Conservation (phyloP, 2,329 filamentous ascomycete genomes). For the Colletotrichum sp. region DNA sequence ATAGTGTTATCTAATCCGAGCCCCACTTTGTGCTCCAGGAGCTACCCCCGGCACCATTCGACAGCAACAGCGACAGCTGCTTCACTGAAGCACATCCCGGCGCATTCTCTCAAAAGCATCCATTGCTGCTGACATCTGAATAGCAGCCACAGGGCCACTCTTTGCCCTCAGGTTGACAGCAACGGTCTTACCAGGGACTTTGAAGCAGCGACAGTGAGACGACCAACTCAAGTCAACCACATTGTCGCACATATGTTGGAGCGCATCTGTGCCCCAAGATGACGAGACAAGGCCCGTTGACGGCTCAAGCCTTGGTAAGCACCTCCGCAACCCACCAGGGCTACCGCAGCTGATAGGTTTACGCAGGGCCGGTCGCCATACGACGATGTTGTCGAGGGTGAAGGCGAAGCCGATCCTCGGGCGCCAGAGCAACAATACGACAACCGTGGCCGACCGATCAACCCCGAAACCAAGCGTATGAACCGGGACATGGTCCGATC, state of each 20-base stretch:
- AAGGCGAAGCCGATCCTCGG: conserved; percentile 46
- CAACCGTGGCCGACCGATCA: conserved; percentile 59
- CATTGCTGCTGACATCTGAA: neutral
- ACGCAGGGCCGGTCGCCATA: conserved; percentile 64
- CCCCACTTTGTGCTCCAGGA: neutral
- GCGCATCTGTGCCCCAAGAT: neutral
- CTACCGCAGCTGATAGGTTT: neutral
- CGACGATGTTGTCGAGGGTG: conserved; percentile 59
- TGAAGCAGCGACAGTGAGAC: neutral
- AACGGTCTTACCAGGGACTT: neutral
- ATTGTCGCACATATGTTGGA: neutral
- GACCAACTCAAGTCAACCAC: neutral
- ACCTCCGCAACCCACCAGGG: neutral
- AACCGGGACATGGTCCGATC: conserved; percentile 64
- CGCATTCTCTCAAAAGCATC: neutral
- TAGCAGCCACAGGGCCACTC: neutral
- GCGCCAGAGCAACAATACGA: conserved; percentile 57
- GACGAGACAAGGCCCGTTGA: conserved; percentile 50
- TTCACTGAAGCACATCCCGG: neutral
- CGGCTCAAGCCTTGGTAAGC: conserved; percentile 60
- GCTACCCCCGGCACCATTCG: neutral
- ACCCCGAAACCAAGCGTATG: conserved; percentile 58
- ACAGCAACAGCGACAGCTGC: neutral
- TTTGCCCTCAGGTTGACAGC: neutral
- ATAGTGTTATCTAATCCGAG: conserved; percentile 13